These are phyloP conservation scores for Colletotrichum sp. DNA, from an alignment of 2,329 filamentous ascomycete species.

Conservation along the genomic window DNA sequence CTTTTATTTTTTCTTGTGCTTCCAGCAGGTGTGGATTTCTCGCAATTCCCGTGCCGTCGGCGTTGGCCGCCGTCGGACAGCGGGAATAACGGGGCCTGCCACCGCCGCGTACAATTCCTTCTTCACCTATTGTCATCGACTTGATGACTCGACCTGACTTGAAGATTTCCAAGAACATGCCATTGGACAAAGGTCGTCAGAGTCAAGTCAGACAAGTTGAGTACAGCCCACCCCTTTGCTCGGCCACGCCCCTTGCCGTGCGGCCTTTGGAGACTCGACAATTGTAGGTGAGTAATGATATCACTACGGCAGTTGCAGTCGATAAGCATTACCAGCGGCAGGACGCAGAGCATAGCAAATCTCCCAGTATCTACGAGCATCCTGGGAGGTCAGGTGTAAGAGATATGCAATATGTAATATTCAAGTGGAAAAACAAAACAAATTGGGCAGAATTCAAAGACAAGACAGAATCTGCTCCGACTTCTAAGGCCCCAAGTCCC, in stretches of 20 bases:
- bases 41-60: neutral
- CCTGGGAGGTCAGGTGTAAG: neutral
- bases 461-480: neutral
- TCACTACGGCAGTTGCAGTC: neutral
- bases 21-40: neutral
- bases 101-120: neutral
- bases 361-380: constrained; percentile 2
- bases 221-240: neutral
- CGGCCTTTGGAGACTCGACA: neutral
- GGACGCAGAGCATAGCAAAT: constrained; percentile 9
- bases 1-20: neutral
- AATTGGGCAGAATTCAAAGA: neutral
- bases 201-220: constrained; percentile 1
- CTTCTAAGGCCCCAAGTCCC: neutral
- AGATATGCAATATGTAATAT: neutral
- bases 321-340: neutral
- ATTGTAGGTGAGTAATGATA: neutral
- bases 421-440: neutral
- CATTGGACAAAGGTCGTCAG: neutral
- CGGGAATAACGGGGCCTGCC: neutral
- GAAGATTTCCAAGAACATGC: neutral
- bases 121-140: neutral
- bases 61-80: neutral
- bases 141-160: neutral
- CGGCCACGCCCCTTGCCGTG: neutral